Base-by-base conservation (phyloP, 1,284 basidiomycete genomes). In the Pascua guehoae region DNA sequence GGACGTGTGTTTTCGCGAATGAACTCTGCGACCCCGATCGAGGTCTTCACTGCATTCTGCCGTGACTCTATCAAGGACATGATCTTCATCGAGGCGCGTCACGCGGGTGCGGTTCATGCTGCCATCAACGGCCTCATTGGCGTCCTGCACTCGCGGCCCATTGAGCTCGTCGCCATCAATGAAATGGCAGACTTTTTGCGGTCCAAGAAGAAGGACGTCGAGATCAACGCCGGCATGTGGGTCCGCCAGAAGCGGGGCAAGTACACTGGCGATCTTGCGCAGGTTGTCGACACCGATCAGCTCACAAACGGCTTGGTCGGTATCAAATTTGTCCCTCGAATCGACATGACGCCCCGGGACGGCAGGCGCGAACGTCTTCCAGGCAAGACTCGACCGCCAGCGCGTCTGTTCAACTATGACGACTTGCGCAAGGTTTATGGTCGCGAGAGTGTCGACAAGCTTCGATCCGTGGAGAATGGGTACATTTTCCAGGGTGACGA, bases 101-200 rank as follows among this genome's bases (percentile, higher is more conserved):
- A 88, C 62, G 85, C 91, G 36, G 87, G 90, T 57, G 86, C 93
- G 67, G 95, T 98, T 58, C 84, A 83, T 63, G 84, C 88, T 50
- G 93, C 94, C 2, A 85, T 91, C 71, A 83, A 86, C 56, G 95
- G 94, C 39, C 86, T 98, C 45, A 90, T 98, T 52, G 95, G 94
- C 54, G 86, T 95, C 52, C 98, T 93, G 77, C 82, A 85, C 41
- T 66, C 67, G 64, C 86, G 88, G 52, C 88, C 88, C 16, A 84
- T 93, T 61, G 83, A 85, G 43, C 84, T 98, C 42, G 92, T 98
- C 1, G 94, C 94, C 9, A 94, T 98, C 62, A 91, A 97, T 66
- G 95, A 99, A 80, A 98, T 98, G 95, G 91, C 94, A 8, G 92
- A 91, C 62, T 80, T 98, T 39, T 82, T 98, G 64, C 91, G 91